Percentiles rank a stretch among this genome's conserved stretches.
Conservation (phyloP, 176 grass and related monocot genomes). For the Carex littledalei region DNA sequence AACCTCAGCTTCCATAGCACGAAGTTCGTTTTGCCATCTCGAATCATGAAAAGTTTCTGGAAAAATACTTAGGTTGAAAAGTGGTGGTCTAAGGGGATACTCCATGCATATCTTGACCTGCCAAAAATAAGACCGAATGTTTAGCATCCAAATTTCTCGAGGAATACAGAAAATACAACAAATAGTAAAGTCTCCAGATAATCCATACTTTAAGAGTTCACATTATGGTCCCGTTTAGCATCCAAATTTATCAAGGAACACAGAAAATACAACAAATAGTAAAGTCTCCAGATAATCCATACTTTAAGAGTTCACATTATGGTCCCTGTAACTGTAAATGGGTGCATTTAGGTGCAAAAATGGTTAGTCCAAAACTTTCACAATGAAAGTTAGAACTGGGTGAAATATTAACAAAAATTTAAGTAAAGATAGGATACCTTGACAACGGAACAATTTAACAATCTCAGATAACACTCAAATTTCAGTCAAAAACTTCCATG, state of each 20-base stretch:
- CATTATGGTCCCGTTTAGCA: not conserved
- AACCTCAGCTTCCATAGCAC: constrained; percentile 95
- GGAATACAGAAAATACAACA: not conserved
- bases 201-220: not conserved
- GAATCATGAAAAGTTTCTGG: constrained; percentile 34
- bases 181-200: not conserved
- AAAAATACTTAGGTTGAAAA: constrained; percentile 50
- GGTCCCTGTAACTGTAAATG: not conserved
- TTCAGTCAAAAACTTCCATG: not conserved
- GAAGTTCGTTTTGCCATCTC: constrained; percentile 76
- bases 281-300: not conserved
- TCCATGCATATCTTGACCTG: constrained; percentile 85
- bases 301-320: not conserved
- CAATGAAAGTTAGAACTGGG: not conserved
- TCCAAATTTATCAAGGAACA: not conserved
- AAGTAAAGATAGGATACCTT: not conserved
- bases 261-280: not conserved
- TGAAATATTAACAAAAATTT: not conserved
- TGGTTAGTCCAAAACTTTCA: not conserved
- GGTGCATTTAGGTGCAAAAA: not conserved
- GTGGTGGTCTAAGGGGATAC: constrained; percentile 85
- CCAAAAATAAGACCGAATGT: constrained; percentile 3
- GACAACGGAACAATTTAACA: not conserved
- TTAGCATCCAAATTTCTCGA: not conserved
- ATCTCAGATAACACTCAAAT: not conserved